These are phyloP conservation scores for Articulospora tetracladia DNA, from an alignment of 495 filamentous ascomycete genomes.

Conservation along the genomic window DNA sequence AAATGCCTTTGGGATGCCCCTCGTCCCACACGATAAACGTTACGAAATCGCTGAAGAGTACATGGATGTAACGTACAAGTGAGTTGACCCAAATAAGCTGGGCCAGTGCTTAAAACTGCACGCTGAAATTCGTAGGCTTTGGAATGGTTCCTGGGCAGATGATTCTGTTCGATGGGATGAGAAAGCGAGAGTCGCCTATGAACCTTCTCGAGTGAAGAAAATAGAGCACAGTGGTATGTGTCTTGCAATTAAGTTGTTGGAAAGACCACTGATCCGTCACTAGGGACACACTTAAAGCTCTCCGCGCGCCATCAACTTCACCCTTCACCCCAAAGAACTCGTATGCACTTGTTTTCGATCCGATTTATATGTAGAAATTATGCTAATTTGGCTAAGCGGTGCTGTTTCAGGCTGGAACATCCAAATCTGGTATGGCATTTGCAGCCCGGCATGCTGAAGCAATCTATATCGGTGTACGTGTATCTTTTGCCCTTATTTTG, in stretches of 20 bases:
- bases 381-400: conserved; percentile 43
- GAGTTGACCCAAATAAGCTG: background rate
- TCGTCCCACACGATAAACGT: conserved; percentile 57
- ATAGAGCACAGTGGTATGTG: conserved; percentile 51
- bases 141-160: conserved; percentile 57
- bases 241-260: background rate
- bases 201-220: conserved; percentile 45
- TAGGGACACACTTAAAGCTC: background rate
- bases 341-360: no score
- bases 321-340: conserved; percentile 33
- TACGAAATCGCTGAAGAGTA: conserved; percentile 61
- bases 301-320: conserved; percentile 55
- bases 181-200: conserved; percentile 45
- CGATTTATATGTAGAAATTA: no score
- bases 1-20: conserved; percentile 50
- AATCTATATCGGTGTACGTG: conserved; percentile 53
- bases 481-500: no score
- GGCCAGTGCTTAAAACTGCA: no score
- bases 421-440: conserved; percentile 54
- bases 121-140: conserved; percentile 44
- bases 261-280: background rate
- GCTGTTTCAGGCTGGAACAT: conserved; percentile 59
- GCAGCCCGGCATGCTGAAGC: conserved; percentile 59
- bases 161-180: conserved; percentile 48
- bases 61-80: conserved; percentile 48